phyloP scores from a whole-genome alignment of 805 yeast genomes.

The Lachancea cidri region DNA sequence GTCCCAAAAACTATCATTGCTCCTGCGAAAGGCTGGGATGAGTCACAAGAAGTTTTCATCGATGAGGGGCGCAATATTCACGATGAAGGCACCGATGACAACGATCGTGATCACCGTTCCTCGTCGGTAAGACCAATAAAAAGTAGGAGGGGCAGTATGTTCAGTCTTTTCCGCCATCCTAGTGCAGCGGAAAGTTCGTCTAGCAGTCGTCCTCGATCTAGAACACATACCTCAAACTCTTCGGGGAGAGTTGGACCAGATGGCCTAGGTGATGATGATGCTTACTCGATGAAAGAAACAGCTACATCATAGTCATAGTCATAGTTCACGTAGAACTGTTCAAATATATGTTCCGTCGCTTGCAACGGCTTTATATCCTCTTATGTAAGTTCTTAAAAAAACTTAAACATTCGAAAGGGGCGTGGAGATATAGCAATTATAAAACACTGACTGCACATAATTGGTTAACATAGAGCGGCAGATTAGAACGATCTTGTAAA shows the following conservation, averaged over 20 bases:
- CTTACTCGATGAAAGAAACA: conserved; percentile 2
- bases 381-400: background rate
- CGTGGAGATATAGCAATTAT: background rate
- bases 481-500: background rate
- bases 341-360: background rate
- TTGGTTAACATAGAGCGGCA: background rate
- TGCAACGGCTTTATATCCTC: background rate
- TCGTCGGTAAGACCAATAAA: conserved; percentile 4
- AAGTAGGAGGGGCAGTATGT: conserved; percentile 9
- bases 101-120: conserved; percentile 1
- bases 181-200: conserved; percentile 6
- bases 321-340: background rate
- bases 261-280: conserved; percentile 1
- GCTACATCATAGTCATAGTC: background rate
- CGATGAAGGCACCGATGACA: conserved; percentile 1
- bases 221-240: conserved; percentile 5
- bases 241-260: conserved; percentile 4
- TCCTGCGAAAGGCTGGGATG: conserved; percentile 46
- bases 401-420: background rate
- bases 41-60: conserved; percentile 10
- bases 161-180: conserved; percentile 7
- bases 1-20: conserved; percentile 82
- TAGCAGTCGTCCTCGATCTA: conserved; percentile 7
- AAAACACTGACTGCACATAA: background rate
- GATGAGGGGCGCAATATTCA: conserved; percentile 9